Conservation (phyloP, 1,284 basidiomycete species). For the Anthracocystis walkeri region DNA sequence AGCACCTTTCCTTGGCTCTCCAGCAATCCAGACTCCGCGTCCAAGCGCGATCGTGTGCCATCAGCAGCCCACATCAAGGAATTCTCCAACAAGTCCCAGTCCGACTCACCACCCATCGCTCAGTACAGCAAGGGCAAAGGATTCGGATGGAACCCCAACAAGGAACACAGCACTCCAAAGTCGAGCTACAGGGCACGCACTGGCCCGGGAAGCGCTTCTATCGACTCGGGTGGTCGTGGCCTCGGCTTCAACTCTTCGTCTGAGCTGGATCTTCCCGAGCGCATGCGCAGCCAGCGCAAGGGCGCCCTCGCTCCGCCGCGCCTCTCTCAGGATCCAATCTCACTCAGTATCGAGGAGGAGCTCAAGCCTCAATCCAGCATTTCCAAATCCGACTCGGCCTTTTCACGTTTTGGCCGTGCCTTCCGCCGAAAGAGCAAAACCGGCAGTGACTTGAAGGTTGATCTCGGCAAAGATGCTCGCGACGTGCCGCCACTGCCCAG, state of each 20-base stretch:
- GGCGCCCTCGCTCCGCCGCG: slow-evolving; percentile 32
- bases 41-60: slow-evolving; percentile 15
- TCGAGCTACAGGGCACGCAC: slow-evolving; percentile 22
- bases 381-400: slow-evolving; percentile 36
- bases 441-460: slow-evolving; percentile 32
- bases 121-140: slow-evolving; percentile 48
- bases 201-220: slow-evolving; percentile 6
- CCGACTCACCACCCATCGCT: slow-evolving; percentile 34
- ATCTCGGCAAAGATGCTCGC: slow-evolving; percentile 10
- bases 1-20: slow-evolving; percentile 42
- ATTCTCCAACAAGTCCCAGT: background rate
- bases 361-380: slow-evolving; percentile 9
- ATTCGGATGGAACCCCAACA: slow-evolving; percentile 41
- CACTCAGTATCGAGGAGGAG: slow-evolving; percentile 46
- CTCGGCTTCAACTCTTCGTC: slow-evolving; percentile 36
- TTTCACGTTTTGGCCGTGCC: slow-evolving; percentile 42
- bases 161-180: slow-evolving; percentile 21
- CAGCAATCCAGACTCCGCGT: slow-evolving; percentile 13
- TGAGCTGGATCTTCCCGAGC: slow-evolving; percentile 42
- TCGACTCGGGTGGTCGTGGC: slow-evolving; percentile 17
- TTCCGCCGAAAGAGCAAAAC: slow-evolving; percentile 53
- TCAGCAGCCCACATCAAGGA: slow-evolving; percentile 8
- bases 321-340: slow-evolving; percentile 40
- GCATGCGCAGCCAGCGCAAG: slow-evolving; percentile 48
- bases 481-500: slow-evolving; percentile 27